Base-by-base conservation (phyloP, 192 early-diverging fungal genomes). In the Umbelopsis vinacea region DNA sequence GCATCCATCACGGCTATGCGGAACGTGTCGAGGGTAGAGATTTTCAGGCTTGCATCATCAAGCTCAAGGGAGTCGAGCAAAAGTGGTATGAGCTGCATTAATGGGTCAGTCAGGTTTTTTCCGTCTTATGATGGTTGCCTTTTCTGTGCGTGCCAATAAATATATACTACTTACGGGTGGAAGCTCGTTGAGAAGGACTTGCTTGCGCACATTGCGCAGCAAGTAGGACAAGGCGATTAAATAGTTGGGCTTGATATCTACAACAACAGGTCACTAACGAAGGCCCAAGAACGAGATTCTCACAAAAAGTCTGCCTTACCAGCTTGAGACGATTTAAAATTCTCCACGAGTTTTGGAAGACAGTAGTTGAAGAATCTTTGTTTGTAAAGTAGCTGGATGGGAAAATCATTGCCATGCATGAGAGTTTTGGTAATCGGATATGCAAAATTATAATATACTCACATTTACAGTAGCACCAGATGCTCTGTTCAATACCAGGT, bases 341-440 rank as follows among this genome's bases (percentile, higher is more conserved):
- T 81, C 2, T 79, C 22, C 1, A 92, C 87, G 22, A 95, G 78
- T 40, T 83, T 83, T 19, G 91, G 93, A 14, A 97, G 76, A 63
- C 89, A 92, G 45, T 87, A 87, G 40, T 89, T 87, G 74, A 94
- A 97, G 71, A 97, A 92, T 24, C 91, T 82, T 76, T 97, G 96
- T 77, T 94, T 93, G 74, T 91, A 91, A 23, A 99, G 76, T 15
- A 92, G 74, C 84, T 89, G 84, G 12, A 83, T 54, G 63, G 26
- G 29, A 29, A 29, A 29, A 29, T 1, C n/a, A 29, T 29, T 29
- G 29, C 29, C 29, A 29, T 29, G 29, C 29, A 29, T 29, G 1
- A 29, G 29, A 29, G 29, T 3, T 29, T 29, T 29, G 29, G 3
- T 29, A 29, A 29, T 29, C 29, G 29, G 29, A 29, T 29, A 29